Evolutionary conservation across 176 grass and related monocot species (phyloP).

Genomic region (Eragrostis curvula): DNA sequence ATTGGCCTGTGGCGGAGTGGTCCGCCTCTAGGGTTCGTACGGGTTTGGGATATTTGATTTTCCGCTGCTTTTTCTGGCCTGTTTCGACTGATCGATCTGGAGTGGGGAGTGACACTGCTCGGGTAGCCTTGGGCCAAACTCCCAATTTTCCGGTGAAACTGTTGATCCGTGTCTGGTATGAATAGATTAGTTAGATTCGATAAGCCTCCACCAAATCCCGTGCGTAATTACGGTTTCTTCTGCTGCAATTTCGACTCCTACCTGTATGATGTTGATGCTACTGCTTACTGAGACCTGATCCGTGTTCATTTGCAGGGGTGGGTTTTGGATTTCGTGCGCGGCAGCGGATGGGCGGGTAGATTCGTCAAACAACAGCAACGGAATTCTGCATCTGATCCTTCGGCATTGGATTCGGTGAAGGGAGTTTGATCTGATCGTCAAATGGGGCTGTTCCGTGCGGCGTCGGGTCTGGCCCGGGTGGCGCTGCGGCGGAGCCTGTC

Average conservation of each 20-base stretch:
- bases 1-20: background rate
- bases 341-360: constrained; percentile 34
- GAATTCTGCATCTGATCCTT: background rate
- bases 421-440: constrained; percentile 30
- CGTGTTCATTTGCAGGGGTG: background rate
- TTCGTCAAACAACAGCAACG: background rate
- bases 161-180: background rate
- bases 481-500: constrained; percentile 62
- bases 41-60: background rate
- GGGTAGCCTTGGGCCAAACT: background rate
- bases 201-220: background rate
- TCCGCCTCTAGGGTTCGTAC: background rate
- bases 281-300: background rate
- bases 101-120: background rate
- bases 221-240: background rate
- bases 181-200: background rate
- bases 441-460: constrained; percentile 84
- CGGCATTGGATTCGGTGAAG: background rate
- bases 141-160: background rate
- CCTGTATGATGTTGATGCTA: background rate
- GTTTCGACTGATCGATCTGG: background rate
- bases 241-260: background rate
- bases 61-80: background rate
- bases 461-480: constrained; percentile 67
- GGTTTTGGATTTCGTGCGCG: background rate